phyloP scores from a whole-genome alignment of 768 basidiomycete species.

The Polyporus arcularius region DNA sequence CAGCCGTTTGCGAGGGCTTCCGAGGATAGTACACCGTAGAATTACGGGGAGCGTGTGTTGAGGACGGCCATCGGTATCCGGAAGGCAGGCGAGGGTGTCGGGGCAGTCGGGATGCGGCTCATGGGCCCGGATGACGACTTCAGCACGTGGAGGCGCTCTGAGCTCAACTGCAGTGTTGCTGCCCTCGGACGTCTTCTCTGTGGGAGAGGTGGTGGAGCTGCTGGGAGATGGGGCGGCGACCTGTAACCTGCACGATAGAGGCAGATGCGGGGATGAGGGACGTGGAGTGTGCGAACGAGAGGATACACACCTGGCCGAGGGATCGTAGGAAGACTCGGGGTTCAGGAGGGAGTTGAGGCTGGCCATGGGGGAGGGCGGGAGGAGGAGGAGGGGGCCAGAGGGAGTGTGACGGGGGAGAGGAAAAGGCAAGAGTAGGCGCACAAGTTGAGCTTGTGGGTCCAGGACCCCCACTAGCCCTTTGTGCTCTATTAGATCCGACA shows the following conservation, averaged over 20 bases:
- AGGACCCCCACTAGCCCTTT: conserved; percentile 25
- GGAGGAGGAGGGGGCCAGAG: conserved; percentile 17
- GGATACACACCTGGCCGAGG: conserved; percentile 21
- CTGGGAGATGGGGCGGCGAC: conserved; percentile 18
- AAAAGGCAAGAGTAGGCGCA: conserved; percentile 27
- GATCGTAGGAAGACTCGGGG: conserved; percentile 27
- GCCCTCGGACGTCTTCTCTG: conserved; percentile 10
- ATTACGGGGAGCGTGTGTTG: conserved; percentile 87
- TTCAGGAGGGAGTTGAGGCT: conserved; percentile 33
- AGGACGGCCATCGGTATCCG: conserved; percentile 76
- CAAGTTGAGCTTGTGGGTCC: conserved; percentile 30
- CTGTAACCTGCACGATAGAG: conserved; percentile 12
- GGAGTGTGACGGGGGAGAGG: conserved; percentile 22
- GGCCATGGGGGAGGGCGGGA: conserved; percentile 24
- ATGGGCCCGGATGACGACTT: conserved; percentile 28
- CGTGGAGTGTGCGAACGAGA: conserved; percentile 5
- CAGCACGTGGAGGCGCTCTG: conserved; percentile 9
- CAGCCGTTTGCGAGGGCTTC: conserved; percentile 70
- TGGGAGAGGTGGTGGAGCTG: conserved; percentile 21
- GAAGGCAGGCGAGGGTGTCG: conserved; percentile 73
- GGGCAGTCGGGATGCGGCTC: conserved; percentile 73
- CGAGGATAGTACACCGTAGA: conserved; percentile 80
- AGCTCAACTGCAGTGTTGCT: conserved; percentile 3
- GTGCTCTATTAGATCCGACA: conserved; percentile 27
- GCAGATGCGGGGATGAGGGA: conserved; percentile 2